Conservation (phyloP, 2,329 filamentous ascomycete species). For the Hypoxylon sp. region DNA sequence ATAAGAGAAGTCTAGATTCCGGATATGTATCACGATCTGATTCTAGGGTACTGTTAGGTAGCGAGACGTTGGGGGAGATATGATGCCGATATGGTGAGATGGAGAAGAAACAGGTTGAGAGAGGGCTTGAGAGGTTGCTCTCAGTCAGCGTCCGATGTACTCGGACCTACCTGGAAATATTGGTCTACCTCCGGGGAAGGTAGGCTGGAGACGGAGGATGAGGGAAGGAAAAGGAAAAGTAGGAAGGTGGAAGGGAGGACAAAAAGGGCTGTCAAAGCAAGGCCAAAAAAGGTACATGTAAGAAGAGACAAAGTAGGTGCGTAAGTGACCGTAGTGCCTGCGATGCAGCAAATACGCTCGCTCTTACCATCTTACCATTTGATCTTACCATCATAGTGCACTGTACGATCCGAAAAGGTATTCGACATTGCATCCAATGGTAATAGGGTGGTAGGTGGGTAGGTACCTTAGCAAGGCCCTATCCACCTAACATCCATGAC, state of each 20-base stretch:
- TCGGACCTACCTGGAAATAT: conserved; percentile 27
- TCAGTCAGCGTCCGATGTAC: conserved; percentile 26
- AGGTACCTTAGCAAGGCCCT: conserved; percentile 27
- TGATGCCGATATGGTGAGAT: conserved; percentile 19
- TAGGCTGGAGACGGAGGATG: conserved; percentile 12
- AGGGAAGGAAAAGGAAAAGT: conserved; percentile 11
- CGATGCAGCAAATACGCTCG: conserved; percentile 31
- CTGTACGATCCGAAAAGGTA: conserved; percentile 26
- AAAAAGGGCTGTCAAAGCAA: conserved; percentile 33
- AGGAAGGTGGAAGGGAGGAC: conserved; percentile 27
- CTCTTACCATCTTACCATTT: conserved; percentile 21
- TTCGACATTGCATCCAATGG: conserved; percentile 29
- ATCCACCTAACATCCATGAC: conserved; percentile 32
- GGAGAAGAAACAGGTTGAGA: conserved; percentile 15
- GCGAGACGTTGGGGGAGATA: conserved; percentile 13
- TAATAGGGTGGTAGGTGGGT: conserved; percentile 27
- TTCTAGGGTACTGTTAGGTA: conserved; percentile 17
- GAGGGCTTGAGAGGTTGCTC: conserved; percentile 5
- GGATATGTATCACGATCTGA: conserved; percentile 13
- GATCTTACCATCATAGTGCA: conserved; percentile 4
- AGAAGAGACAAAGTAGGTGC: conserved; percentile 10
- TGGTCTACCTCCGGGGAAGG: conserved; percentile 26
- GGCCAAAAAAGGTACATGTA: conserved; percentile 17
- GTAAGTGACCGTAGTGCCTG: conserved; percentile 19
- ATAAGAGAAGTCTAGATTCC: conserved; percentile 1